Evolutionary conservation across 2,329 filamentous ascomycete genomes (phyloP), one percentile per base, ranked within the genome.

Genomic region (Pleomassaria siparia): DNA sequence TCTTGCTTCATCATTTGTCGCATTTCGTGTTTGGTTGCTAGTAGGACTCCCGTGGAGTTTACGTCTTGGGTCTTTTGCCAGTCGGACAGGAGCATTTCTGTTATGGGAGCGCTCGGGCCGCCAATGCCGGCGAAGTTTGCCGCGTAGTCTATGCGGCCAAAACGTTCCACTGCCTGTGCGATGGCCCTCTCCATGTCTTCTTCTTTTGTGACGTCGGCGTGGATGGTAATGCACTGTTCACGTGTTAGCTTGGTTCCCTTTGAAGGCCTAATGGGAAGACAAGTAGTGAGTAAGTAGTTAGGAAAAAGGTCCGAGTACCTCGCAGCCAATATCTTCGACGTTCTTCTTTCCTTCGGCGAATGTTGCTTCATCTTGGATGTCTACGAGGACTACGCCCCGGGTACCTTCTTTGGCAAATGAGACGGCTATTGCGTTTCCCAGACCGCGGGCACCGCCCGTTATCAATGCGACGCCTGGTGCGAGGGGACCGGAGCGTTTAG

Each of bases 91-190:
- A 67, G 65, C 7, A 59, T 69, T 2, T 71, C 64, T 12, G 71
- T 70, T 1, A 74, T 74, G 46, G 68, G 70, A 43, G 77, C 76
- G 44, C 74, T 72, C 1, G 76, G 42, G 1, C 47, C 53, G 9
- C 46, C 21, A 7, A 81, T 70, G 2, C 78, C 80, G 2, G 79
- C 79, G 29, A 76, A 76, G 55, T 82, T 81, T 33, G 81, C 71
- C 0, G 76, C 78, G 22, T 79, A 67, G 50, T 82, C 79, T 28
- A 82, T 69, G 6, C 78, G 67, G 6, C 77, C 77, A 59, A 80
- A 81, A 13, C 43, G 51, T 25, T 59, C 52, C 4, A 60, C 48
- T 0, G 71, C 71, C 57, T 67, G 36, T 7, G 51, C 44, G 7
- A 72, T 55, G 11, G 69, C 60, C 8, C 54, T 50, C 37, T 67